Evolutionary conservation across 495 filamentous ascomycete genomes (phyloP).

Genomic region (Podospora sp.): DNA sequence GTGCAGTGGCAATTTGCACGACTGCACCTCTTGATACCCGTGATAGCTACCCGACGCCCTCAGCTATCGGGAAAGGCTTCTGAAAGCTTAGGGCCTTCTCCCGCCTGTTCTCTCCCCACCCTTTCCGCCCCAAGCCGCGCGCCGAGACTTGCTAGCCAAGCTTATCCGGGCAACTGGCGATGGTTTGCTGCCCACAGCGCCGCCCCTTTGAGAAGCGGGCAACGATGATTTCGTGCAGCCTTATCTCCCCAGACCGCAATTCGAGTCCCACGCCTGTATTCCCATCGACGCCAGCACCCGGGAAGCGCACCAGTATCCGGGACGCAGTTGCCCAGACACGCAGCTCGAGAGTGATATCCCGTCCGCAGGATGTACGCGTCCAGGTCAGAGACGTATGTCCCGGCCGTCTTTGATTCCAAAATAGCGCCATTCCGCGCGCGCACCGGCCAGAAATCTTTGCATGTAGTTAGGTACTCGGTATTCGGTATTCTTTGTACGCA

Average conservation of each 20-base stretch:
- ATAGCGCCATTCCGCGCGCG: slow-evolving; percentile 10
- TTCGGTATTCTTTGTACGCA: neutral
- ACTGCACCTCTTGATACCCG: neutral
- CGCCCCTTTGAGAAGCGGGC: neutral
- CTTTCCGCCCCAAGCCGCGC: neutral
- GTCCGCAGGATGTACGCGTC: neutral
- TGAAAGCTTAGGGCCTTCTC: neutral
- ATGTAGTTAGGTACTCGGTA: neutral
- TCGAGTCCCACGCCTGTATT: neutral
- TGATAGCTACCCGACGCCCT: slow-evolving; percentile 1
- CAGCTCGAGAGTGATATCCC: slow-evolving; percentile 13
- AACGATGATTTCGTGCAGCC: slow-evolving; percentile 1
- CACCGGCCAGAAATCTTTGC: neutral
- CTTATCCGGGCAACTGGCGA: slow-evolving; percentile 9
- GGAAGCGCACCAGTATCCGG: slow-evolving; percentile 21
- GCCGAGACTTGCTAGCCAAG: slow-evolving; percentile 2
- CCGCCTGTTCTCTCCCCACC: slow-evolving; percentile 1
- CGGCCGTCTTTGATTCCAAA: slow-evolving; percentile 4
- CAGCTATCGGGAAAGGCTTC: neutral
- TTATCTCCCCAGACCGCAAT: slow-evolving; percentile 12
- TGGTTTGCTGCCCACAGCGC: neutral
- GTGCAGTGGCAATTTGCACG: neutral
- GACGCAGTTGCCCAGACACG: slow-evolving; percentile 14
- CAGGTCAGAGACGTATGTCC: neutral
- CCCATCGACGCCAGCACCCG: neutral